Evolutionary conservation across 139 green algal genomes (phyloP).

Genomic region (Coelastrella sp.): DNA sequence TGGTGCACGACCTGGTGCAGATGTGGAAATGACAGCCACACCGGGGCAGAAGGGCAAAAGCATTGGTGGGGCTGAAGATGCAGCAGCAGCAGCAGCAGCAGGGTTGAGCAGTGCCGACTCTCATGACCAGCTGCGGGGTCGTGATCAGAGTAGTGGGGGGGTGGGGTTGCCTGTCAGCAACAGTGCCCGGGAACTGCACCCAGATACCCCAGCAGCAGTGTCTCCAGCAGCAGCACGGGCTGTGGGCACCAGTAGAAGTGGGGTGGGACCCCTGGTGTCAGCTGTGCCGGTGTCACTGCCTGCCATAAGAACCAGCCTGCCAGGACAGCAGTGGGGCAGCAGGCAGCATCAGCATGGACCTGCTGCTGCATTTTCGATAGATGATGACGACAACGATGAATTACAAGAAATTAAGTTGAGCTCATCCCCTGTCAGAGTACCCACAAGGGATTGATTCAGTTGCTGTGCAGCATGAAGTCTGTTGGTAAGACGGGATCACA

Average conservation of each 20-base stretch:
- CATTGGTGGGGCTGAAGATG: neutral
- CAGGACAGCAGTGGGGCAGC: neutral
- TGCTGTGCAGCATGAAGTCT: neutral
- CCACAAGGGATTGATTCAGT: neutral
- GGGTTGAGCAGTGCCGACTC: neutral
- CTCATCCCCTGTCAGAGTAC: neutral
- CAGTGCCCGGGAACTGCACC: neutral
- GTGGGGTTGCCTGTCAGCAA: neutral
- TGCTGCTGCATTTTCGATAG: conserved; percentile 1
- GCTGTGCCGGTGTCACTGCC: conserved; percentile 4
- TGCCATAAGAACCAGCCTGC: conserved; percentile 12
- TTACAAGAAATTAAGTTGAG: conserved; percentile 35
- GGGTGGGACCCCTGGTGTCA: neutral
- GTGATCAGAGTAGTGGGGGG: conserved; percentile 9
- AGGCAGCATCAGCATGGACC: neutral
- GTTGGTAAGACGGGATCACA: neutral
- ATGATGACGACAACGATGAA: conserved; percentile 37
- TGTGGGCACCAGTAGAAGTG: neutral
- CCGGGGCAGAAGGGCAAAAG: neutral
- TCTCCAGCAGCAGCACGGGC: neutral
- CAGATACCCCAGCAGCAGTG: neutral
- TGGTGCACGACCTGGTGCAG: neutral
- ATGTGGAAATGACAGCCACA: conserved; percentile 26
- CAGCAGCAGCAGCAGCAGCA: conserved; percentile 16
- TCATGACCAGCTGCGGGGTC: neutral